A percentile compares a stretch with the other conserved stretches of the same genome.
These are phyloP conservation scores for Pythium pyrilobum DNA, from an alignment of 352 stramenopile species.

Conservation along the genomic window DNA sequence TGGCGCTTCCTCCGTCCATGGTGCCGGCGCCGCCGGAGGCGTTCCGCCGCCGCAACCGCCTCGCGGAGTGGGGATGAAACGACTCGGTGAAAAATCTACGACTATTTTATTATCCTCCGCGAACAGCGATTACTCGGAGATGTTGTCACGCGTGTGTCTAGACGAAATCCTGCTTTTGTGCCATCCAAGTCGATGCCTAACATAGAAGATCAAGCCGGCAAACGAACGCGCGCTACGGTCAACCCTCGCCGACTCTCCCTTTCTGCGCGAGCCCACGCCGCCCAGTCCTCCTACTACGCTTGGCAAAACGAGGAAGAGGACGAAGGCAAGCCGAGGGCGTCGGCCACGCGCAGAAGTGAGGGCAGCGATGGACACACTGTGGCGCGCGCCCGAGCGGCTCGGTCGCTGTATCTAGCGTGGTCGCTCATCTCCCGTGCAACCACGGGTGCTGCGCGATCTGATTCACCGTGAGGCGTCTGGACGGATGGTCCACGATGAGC, in stretches of 20 bases:
- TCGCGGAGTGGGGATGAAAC: constrained; percentile 51
- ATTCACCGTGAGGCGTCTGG: constrained; percentile 67
- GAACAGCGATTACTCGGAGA: constrained; percentile 12
- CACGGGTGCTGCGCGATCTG: constrained; percentile 83
- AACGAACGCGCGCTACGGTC: no score
- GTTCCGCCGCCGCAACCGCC: constrained; percentile 31
- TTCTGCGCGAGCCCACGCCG: no score
- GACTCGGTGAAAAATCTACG: constrained; percentile 18
- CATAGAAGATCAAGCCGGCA: no score
- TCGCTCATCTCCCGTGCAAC: constrained; percentile 56
- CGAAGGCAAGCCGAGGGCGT: no score
- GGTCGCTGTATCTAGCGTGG: background rate
- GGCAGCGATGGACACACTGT: no score
- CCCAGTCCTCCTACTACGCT: no score
- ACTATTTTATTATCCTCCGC: constrained; percentile 28
- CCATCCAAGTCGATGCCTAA: no score
- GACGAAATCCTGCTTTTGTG: background rate
- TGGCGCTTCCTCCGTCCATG: constrained; percentile 66
- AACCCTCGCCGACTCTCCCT: no score
- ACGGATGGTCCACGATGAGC: constrained; percentile 79
- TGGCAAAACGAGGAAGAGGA: no score
- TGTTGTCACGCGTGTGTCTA: constrained; percentile 4
- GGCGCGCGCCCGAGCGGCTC: no score
- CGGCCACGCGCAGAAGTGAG: no score
- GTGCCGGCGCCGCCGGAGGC: constrained; percentile 43